Conservation (phyloP, 148 eudicot genomes). For the Camellia sinensis region DNA sequence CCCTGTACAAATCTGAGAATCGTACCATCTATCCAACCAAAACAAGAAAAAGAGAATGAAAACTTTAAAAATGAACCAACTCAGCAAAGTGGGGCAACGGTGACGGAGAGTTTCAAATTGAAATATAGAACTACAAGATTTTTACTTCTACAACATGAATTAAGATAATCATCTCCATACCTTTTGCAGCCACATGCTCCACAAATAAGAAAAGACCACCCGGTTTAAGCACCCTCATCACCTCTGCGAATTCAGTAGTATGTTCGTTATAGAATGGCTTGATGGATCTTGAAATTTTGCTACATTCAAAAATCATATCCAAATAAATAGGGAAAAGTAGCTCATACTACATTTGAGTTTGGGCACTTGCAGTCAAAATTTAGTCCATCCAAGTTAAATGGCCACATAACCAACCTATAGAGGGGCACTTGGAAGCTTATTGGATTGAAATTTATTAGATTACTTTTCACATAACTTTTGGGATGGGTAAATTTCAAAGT, state of each 20-base stretch:
- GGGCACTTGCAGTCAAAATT: not conserved
- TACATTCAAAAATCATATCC: not conserved
- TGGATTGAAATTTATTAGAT: not conserved
- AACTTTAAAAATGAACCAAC: too few species aligned
- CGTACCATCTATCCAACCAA: constrained; percentile 62
- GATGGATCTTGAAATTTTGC: not conserved
- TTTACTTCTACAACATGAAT: not conserved
- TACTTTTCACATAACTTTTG: too few species aligned
- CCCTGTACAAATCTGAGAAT: constrained; percentile 52
- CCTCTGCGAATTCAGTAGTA: constrained; percentile 44
- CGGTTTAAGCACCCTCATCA: constrained; percentile 84
- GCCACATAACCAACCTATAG: not conserved
- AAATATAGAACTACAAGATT: not conserved
- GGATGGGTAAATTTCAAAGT: too few species aligned
- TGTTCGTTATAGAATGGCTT: not conserved
- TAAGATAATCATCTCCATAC: constrained; percentile 26
- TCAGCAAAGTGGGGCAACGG: too few species aligned
- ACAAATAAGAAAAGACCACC: constrained; percentile 79
- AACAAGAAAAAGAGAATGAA: not conserved
- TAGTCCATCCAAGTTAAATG: not conserved
- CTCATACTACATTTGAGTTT: not conserved
- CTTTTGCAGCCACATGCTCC: constrained; percentile 88
- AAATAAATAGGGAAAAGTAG: not conserved
- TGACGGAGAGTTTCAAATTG: not conserved
- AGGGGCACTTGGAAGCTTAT: not conserved